phyloP scores from a whole-genome alignment of 176 grass and related monocot species.

The Aegilops speltoides region DNA sequence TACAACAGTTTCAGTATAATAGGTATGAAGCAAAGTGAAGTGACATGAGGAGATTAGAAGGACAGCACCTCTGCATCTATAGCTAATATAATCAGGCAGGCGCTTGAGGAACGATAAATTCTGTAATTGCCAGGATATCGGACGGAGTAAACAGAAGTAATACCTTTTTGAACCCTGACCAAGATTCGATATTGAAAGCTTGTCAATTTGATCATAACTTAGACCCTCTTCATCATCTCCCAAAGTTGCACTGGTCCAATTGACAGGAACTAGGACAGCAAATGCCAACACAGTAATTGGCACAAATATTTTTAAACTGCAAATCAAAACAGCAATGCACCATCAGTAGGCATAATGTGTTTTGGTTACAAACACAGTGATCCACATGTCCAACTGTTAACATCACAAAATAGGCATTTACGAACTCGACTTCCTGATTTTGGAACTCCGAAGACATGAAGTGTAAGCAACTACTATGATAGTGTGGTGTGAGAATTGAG shows the following conservation, averaged over 20 bases:
- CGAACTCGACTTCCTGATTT: background rate
- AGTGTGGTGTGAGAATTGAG: background rate
- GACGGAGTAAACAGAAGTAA: slow-evolving; percentile 4
- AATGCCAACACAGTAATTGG: slow-evolving; percentile 75
- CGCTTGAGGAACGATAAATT: background rate
- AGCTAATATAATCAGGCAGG: background rate
- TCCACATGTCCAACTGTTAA: background rate
- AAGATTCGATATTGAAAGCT: slow-evolving; percentile 94
- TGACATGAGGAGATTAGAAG: background rate
- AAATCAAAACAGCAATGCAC: slow-evolving; percentile 11
- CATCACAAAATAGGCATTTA: background rate
- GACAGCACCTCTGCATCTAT: slow-evolving; percentile 9
- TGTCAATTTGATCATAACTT: slow-evolving; percentile 82
- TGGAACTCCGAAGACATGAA: background rate
- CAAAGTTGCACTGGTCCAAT: slow-evolving; percentile 83
- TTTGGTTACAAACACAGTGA: background rate
- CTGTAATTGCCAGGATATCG: background rate
- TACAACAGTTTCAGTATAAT: slow-evolving; percentile 14
- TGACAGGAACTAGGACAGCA: slow-evolving; percentile 70
- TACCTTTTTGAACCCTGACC: slow-evolving; percentile 81
- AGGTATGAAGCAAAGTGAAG: background rate
- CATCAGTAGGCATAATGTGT: background rate
- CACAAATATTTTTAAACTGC: slow-evolving; percentile 94
- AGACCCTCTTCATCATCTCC: slow-evolving; percentile 36
- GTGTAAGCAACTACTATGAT: background rate